These are phyloP conservation scores for Hypholoma sublateritium DNA, from an alignment of 768 basidiomycete species.

Conservation along the genomic window DNA sequence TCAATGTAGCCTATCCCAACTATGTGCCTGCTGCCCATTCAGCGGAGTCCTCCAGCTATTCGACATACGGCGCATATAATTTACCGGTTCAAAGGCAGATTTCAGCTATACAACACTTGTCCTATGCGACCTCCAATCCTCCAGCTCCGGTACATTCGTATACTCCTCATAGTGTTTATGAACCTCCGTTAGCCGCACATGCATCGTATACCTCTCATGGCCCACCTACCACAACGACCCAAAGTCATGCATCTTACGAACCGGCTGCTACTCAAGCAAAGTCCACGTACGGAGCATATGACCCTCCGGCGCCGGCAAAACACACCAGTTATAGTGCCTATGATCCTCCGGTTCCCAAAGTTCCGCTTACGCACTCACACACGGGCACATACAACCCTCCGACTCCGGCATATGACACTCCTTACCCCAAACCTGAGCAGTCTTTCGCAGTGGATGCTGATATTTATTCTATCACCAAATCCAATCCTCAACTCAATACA, in stretches of 20 bases:
- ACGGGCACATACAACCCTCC: neutral
- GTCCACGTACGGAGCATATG: conserved; percentile 21
- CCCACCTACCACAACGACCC: conserved; percentile 1
- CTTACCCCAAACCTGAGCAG: conserved; percentile 1
- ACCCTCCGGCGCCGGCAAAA: conserved; percentile 30
- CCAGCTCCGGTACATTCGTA: conserved; percentile 2
- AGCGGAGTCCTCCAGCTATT: neutral
- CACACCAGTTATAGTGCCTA: conserved; percentile 12
- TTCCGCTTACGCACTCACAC: neutral
- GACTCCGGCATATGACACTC: conserved; percentile 2
- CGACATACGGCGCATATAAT: conserved; percentile 1
- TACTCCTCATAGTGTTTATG: neutral
- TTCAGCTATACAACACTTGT: neutral
- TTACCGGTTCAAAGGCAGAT: neutral
- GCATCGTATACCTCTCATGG: conserved; percentile 8
- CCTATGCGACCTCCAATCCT: conserved; percentile 2
- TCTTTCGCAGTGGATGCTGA: neutral
- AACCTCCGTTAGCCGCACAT: neutral
- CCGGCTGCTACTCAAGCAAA: neutral
- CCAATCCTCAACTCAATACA: neutral
- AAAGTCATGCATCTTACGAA: neutral
- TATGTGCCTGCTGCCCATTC: neutral
- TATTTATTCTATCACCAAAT: neutral
- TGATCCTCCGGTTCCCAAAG: conserved; percentile 8
- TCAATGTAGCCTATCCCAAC: neutral